Conservation (phyloP, 1,139 yeast species). For the Magnusiomyces paraingens region DNA sequence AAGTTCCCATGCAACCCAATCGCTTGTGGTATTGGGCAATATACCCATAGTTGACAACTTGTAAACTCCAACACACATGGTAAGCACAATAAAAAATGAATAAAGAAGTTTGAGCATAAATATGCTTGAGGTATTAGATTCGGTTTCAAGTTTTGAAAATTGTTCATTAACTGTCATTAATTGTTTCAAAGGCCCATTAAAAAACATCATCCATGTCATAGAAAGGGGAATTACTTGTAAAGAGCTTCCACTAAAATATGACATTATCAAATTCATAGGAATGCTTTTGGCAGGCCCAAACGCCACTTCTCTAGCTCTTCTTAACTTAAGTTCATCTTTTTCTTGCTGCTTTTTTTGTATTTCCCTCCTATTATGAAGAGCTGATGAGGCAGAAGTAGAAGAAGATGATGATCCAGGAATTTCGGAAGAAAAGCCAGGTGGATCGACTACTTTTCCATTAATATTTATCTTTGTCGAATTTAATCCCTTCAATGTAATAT, state of each 20-base stretch:
- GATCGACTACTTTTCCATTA: neutral
- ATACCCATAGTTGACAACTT: slow-evolving; percentile 85
- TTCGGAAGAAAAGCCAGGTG: neutral
- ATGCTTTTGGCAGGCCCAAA: slow-evolving; percentile 73
- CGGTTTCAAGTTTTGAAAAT: slow-evolving; percentile 33
- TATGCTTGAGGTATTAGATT: slow-evolving; percentile 38
- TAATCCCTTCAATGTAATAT: neutral
- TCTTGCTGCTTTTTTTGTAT: slow-evolving; percentile 3
- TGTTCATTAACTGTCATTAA: slow-evolving; percentile 49
- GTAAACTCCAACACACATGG: slow-evolving; percentile 74
- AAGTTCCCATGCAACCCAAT: slow-evolving; percentile 86
- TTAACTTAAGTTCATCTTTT: slow-evolving; percentile 4
- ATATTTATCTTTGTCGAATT: neutral
- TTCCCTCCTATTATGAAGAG: slow-evolving; percentile 1
- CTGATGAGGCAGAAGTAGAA: neutral
- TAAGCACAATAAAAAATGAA: slow-evolving; percentile 54
- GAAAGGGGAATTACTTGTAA: slow-evolving; percentile 85
- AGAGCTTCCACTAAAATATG: slow-evolving; percentile 90
- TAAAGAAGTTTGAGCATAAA: slow-evolving; percentile 43
- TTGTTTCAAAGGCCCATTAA: slow-evolving; percentile 65
- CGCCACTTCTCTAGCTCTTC: slow-evolving; percentile 76
- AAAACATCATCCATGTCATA: slow-evolving; percentile 80
- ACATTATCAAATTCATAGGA: slow-evolving; percentile 86
- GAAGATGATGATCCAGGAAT: neutral
- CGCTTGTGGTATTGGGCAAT: slow-evolving; percentile 79